Conservation (phyloP, 768 basidiomycete species). For the Saitozyma sp. region DNA sequence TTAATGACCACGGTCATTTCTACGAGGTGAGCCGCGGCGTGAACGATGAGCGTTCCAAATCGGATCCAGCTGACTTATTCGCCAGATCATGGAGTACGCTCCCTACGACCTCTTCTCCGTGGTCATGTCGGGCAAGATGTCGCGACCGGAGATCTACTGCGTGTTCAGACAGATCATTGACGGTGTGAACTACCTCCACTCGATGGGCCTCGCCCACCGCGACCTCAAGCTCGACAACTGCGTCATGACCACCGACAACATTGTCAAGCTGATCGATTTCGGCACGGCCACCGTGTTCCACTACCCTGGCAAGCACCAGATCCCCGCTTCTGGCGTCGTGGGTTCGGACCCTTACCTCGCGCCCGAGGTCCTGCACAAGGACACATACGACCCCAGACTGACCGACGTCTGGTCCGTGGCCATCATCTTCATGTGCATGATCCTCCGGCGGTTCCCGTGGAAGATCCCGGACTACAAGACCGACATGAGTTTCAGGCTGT, state of each 20-base stretch:
- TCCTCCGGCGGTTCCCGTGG: constrained; percentile 96
- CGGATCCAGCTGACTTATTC: constrained; percentile 5
- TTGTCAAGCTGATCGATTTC: constrained; percentile 99
- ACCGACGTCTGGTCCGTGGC: constrained; percentile 98
- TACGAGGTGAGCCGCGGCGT: constrained; percentile 75
- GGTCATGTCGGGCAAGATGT: constrained; percentile 99
- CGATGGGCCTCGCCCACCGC: constrained; percentile 94
- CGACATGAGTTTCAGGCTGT: constrained; percentile 86
- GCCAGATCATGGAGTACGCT: constrained; percentile 97
- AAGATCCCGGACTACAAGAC: constrained; percentile 94
- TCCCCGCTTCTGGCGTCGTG: constrained; percentile 82
- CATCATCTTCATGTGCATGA: constrained; percentile 99
- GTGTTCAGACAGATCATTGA: constrained; percentile 98
- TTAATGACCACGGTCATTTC: constrained; percentile 94
- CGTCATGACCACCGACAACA: constrained; percentile 92
- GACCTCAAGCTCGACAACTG: constrained; percentile 99
- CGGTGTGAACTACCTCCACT: constrained; percentile 96
- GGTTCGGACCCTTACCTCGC: constrained; percentile 98
- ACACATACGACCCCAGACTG: constrained; percentile 90
- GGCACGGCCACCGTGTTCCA: constrained; percentile 99
- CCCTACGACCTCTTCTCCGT: constrained; percentile 98
- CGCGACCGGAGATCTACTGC: constrained; percentile 96
- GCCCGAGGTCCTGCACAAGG: constrained; percentile 81
- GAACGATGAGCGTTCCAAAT: not conserved
- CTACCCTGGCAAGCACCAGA: constrained; percentile 83